A percentile compares a stretch with the other conserved stretches of the same genome.
phyloP scores from a whole-genome alignment of 257 asterid species.

The Lycium barbarum region DNA sequence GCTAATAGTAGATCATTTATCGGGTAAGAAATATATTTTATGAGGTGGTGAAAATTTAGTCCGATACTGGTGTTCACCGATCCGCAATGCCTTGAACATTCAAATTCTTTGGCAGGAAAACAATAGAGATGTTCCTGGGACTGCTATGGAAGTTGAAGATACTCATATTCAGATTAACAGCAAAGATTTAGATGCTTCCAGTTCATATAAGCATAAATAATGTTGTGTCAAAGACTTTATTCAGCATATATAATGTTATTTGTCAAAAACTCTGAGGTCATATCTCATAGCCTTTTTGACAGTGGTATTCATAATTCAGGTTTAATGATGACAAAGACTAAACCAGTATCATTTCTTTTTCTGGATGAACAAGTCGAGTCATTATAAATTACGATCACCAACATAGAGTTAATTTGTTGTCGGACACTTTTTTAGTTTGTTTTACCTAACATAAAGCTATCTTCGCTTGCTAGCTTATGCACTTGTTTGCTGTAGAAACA shows the following conservation, averaged over 20 bases:
- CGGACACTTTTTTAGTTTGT: background rate
- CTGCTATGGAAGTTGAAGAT: slow-evolving; percentile 46
- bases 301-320: background rate
- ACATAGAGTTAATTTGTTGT: slow-evolving; percentile 12
- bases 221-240: background rate
- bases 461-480: background rate
- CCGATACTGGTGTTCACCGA: background rate
- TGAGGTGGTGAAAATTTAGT: slow-evolving; percentile 11
- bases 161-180: slow-evolving; percentile 40
- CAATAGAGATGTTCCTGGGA: slow-evolving; percentile 46
- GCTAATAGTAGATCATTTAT: background rate
- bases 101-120: slow-evolving; percentile 56
- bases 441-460: background rate
- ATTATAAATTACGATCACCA: background rate
- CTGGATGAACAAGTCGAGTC: slow-evolving; percentile 8
- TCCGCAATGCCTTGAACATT: slow-evolving; percentile 28
- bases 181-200: slow-evolving; percentile 37
- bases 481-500: background rate
- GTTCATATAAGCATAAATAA: background rate
- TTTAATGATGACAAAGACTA: background rate
- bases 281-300: background rate
- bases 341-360: background rate
- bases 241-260: background rate
- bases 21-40: background rate
- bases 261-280: background rate